Evolutionary conservation across 1,139 yeast genomes (phyloP), one percentile per base, ranked within the genome.

Genomic region (Suhomyces terraborum): DNA sequence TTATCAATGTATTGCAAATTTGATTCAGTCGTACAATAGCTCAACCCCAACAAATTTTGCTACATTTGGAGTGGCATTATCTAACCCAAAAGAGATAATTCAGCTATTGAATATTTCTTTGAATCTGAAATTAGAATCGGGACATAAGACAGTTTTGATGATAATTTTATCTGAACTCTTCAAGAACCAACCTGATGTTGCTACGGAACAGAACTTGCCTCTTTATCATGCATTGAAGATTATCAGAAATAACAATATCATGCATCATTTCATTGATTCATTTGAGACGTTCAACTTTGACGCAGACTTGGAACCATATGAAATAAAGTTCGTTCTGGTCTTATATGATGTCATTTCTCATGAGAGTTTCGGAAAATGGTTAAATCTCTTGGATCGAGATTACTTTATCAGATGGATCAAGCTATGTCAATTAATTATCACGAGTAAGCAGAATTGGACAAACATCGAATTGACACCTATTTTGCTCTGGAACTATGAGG

Each of bases 391-490:
- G 18, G 27, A 34, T 9, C 6, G 12, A 4, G 21, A 6, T 13
- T 10, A 8, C 5, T 43, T 48, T 20, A 28, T 42, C 3, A 21
- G 38, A 4, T 50, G 55, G 53, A 33, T 75, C 29, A 59, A 60
- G 38, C 51, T 66, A 4, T 51, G 68, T 4, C 79, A 76, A 46
- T 49, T 75, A 2, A 53, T 77, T 1, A 58, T 76, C 2, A 75
- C 84, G 0, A 73, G 79, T 29, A 72, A 64, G 40, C 75, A 70
- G 8, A 64, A 63, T 21, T 82, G 87, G 86, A 68, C 73, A 41
- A 74, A 75, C 36, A 68, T 67, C 38, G 69, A 80, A 45, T 51
- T 80, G 8, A 70, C 77, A 0, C 75, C 73, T 2, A 64, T 83
- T 10, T 61, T 82, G 40, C 65, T 79, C 0, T 83, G 89, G 88